Conservation (phyloP, 2,329 filamentous ascomycete species). For the Exophiala sideris region DNA sequence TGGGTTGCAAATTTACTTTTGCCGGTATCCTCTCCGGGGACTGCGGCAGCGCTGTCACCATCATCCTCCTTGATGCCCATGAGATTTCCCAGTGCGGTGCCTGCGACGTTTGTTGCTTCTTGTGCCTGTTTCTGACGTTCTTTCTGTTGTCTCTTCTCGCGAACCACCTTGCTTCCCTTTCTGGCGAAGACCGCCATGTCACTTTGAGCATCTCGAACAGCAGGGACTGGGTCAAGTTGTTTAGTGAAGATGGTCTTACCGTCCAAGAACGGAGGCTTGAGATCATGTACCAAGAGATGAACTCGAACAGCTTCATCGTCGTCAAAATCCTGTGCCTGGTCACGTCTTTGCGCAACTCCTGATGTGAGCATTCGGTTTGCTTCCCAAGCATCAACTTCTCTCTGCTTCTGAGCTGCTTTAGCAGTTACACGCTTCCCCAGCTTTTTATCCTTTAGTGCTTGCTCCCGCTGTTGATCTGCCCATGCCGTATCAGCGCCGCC, state of each 20-base stretch:
- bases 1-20: conserved; percentile 83
- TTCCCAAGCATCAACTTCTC: conserved; percentile 97
- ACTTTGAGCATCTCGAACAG: conserved; percentile 88
- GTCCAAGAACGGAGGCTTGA: conserved; percentile 91
- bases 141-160: conserved; percentile 84
- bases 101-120: conserved; percentile 87
- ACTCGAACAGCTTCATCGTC: conserved; percentile 87
- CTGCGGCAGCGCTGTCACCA: conserved; percentile 76
- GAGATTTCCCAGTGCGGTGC: conserved; percentile 87
- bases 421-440: conserved; percentile 67
- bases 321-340: conserved; percentile 78
- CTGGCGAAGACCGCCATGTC: conserved; percentile 98
- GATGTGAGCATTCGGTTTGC: conserved; percentile 97
- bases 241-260: conserved; percentile 96
- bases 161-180: conserved; percentile 90
- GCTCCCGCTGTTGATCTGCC: conserved; percentile 72
- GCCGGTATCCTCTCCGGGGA: conserved; percentile 67
- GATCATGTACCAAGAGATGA: conserved; percentile 87
- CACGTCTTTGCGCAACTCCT: conserved; percentile 84
- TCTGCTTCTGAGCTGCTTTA: conserved; percentile 77
- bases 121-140: conserved; percentile 93
- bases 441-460: conserved; percentile 75
- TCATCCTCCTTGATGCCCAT: conserved; percentile 94
- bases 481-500: conserved; percentile 69
- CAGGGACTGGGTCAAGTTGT: conserved; percentile 90